These are phyloP conservation scores for Ceratonia siliqua DNA, from an alignment of 306 rosid genomes.

Conservation along the genomic window DNA sequence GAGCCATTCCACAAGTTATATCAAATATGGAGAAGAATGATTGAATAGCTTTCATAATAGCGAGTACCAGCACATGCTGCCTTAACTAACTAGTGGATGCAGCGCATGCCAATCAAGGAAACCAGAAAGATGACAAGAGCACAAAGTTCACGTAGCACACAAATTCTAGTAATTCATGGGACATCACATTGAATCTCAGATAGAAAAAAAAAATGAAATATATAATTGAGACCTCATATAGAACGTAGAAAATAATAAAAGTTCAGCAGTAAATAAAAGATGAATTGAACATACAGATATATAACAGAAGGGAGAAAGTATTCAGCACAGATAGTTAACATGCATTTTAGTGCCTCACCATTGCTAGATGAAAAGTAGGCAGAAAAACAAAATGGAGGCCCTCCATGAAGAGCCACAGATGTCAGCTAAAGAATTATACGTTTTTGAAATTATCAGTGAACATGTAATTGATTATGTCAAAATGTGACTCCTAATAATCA, in stretches of 20 bases:
- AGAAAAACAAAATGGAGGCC: too few relatives aligned
- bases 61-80: background rate
- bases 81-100: background rate
- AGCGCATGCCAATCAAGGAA: background rate
- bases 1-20: conserved; percentile 19
- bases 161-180: background rate
- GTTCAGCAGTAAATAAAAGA: background rate
- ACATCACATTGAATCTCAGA: conserved; percentile 7
- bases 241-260: too few relatives aligned
- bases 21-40: background rate
- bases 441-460: background rate
- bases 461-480: too few relatives aligned
- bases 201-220: background rate
- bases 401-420: background rate
- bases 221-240: conserved; percentile 14
- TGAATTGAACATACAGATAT: background rate
- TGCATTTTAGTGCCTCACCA: too few relatives aligned
- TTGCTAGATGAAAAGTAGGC: too few relatives aligned
- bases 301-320: background rate
- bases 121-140: conserved; percentile 18
- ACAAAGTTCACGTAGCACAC: conserved; percentile 18
- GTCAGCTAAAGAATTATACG: background rate
- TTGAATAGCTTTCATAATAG: conserved; percentile 3
- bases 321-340: too few relatives aligned
- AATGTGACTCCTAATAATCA: too few relatives aligned